These are phyloP conservation scores for Hyparrhenia diplandra DNA, from an alignment of 176 grass and related monocot genomes.

Conservation along the genomic window DNA sequence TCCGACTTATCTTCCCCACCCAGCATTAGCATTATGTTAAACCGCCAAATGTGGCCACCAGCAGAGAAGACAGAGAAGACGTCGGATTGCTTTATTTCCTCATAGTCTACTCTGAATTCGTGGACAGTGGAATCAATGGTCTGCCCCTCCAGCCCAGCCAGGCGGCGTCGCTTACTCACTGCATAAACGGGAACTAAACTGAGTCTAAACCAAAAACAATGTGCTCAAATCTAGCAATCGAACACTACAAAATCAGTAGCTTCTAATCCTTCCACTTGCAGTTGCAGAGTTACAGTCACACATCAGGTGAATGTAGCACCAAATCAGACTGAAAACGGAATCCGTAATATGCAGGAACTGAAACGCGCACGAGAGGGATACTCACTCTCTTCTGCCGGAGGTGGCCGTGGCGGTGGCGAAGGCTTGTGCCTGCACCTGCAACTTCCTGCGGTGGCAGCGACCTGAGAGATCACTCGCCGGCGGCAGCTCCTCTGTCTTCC, in stretches of 20 bases:
- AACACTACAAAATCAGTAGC: not conserved
- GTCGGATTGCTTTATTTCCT: not conserved
- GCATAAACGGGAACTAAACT: not conserved
- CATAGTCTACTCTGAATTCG: conserved; percentile 24
- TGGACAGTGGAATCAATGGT: not conserved
- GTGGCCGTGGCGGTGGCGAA: not conserved
- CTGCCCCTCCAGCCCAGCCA: not conserved
- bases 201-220: not conserved
- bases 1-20: too few relatives aligned
- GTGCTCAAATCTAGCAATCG: not conserved
- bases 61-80: too few relatives aligned
- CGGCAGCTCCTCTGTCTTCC: not conserved
- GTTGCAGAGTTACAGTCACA: not conserved
- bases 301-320: not conserved
- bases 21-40: too few relatives aligned
- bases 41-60: too few relatives aligned
- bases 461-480: not conserved
- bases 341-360: not conserved
- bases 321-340: not conserved
- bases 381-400: not conserved
- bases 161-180: not conserved
- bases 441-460: not conserved
- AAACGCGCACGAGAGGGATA: not conserved
- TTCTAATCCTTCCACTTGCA: not conserved
- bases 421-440: not conserved